These are phyloP conservation scores for Nelumbo lutea DNA, from an alignment of 164 flowering plant genomes.

Conservation along the genomic window DNA sequence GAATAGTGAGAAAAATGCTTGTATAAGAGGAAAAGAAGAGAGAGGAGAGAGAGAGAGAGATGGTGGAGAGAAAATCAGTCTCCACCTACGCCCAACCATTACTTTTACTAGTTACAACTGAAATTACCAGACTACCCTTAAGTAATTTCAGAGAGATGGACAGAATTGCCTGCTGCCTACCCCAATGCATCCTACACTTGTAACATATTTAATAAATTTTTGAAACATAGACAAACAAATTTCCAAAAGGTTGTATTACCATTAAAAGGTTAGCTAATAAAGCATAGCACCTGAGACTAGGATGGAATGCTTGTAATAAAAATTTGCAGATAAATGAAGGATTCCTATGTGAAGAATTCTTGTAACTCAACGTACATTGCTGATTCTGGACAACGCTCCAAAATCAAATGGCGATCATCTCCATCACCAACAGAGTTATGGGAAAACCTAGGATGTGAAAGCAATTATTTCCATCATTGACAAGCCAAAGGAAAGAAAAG, in stretches of 20 bases:
- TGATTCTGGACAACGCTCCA: conserved; percentile 77
- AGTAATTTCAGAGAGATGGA: too few relatives aligned
- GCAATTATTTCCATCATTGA: background rate
- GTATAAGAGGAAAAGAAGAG: too few relatives aligned
- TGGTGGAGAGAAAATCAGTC: too few relatives aligned
- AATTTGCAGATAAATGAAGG: background rate
- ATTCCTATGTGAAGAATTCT: background rate
- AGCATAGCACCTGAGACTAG: background rate
- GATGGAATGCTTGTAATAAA: background rate
- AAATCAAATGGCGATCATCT: conserved; percentile 70
- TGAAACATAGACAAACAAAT: background rate
- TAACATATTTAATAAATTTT: too few relatives aligned
- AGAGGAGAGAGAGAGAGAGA: too few relatives aligned
- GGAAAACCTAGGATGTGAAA: conserved; percentile 50
- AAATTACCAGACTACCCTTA: too few relatives aligned
- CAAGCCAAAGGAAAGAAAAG: background rate
- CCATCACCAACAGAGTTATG: conserved; percentile 98
- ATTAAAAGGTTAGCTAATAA: background rate
- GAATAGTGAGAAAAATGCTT: too few relatives aligned
- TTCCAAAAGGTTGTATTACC: background rate
- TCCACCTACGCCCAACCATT: too few relatives aligned
- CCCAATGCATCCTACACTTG: too few relatives aligned
- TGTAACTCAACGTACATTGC: conserved; percentile 52
- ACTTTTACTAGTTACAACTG: too few relatives aligned
- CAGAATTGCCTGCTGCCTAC: too few relatives aligned